Base-by-base conservation (phyloP, 2,329 filamentous ascomycete species). In the Fusarium albosuccineum region DNA sequence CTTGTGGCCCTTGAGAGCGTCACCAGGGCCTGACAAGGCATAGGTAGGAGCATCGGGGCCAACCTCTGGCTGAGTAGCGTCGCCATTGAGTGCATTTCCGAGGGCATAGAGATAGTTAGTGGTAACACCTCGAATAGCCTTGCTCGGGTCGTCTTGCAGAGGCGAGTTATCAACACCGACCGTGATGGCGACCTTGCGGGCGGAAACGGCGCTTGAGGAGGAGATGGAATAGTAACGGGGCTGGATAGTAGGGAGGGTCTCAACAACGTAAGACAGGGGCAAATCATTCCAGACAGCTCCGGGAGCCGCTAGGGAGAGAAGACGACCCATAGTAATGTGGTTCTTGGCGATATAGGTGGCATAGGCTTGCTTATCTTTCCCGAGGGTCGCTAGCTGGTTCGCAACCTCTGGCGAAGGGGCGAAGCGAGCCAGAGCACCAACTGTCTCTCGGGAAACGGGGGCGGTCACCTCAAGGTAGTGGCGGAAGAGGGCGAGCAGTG, bases 181-280 rank as follows among this genome's bases (percentile, higher is more conserved):
- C 8, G 73, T 70, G 34, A 74, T 74, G 40, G 72, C 52, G 37
- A 73, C 62, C 10, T 52, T 73, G 27, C 67, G 64, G 6, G 70
- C 63, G 6, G 68, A 71, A 6, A 74, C 67, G 27, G 81, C 76
- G 13, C 79, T 80, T 8, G 86, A 88, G 1, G 85, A 88, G 0
- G 87, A 89, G 60, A 89, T 89, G 7, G 85, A 87, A 74, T 90
- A 90, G 63, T 88, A 86, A 5, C 87, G 85, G 9, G 87, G 80
- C 11, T 86, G 64, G 9, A 71, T 44, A 0, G 82, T 81, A 1
- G 86, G 84, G 1, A 89, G 81, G 71, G 85, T 85, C 51, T 85
- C 81, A 7, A 91, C 78, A 73, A 89, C 86, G 48, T 84, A 81
- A 1, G 82, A 80, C 5, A 91, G 78, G 0, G 75, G 73, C 7